phyloP scores from a whole-genome alignment of 495 filamentous ascomycete genomes.

The Trichoderma reesei region DNA sequence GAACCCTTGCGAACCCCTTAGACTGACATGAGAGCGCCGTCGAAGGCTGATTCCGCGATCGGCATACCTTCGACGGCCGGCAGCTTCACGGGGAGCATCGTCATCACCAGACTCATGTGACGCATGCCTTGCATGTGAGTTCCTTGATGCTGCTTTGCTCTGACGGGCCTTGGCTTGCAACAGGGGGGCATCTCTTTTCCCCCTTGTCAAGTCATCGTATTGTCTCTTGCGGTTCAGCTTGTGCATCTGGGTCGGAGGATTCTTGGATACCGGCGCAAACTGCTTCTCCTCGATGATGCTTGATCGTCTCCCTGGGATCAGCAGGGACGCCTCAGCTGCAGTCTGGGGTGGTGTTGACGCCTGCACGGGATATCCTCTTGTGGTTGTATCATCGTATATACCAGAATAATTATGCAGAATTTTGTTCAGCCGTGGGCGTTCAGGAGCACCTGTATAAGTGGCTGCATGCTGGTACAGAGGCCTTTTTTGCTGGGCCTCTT shows the following conservation, averaged over 20 bases:
- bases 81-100: constrained; percentile 12
- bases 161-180: background rate
- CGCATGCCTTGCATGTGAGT: background rate
- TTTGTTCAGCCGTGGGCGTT: background rate
- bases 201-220: background rate
- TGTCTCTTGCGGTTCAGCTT: background rate
- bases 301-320: background rate
- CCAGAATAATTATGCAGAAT: background rate
- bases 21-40: constrained; percentile 27
- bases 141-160: background rate
- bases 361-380: background rate
- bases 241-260: background rate
- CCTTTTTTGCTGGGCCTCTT: background rate
- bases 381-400: background rate
- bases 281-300: background rate
- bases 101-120: constrained; percentile 13
- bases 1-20: constrained; percentile 37
- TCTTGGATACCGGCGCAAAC: too few relatives aligned
- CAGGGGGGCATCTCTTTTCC: background rate
- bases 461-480: background rate
- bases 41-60: constrained; percentile 26
- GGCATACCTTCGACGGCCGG: constrained; percentile 2
- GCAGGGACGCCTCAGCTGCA: background rate
- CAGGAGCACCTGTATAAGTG: background rate
- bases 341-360: background rate